Base-by-base conservation (phyloP, 768 basidiomycete genomes). In the Amanita jacksonii region DNA sequence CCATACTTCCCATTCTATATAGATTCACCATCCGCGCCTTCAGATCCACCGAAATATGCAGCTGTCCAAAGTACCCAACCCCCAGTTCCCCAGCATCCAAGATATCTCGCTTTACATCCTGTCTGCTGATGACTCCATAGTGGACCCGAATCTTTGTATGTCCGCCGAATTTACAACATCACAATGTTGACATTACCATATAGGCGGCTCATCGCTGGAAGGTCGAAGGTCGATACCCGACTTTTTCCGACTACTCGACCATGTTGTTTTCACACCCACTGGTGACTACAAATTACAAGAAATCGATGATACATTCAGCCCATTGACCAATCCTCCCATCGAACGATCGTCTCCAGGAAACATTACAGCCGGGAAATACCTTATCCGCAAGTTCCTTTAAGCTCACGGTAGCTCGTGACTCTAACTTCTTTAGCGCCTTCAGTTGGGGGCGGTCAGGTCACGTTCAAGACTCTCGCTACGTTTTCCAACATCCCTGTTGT, bases 171-270 rank as follows among this genome's bases (percentile, higher is more conserved):
- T 20, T 20, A 37, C 36, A 37, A 20, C 18, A 20, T 20, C 36
- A 19, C 36, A 37, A 37, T 37, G 36, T 37, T 37, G 18, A 37
- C 36, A 49, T 46, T 46, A 25, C 38, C 49, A 8, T 46, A 40
- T 37, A 52, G 49, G 42, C 41, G 45, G 51, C 51, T 52, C 51
- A 42, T 52, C 51, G 39, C 44, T 52, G 23, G 43, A 51, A 32
- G 49, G 51, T 46, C 44, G 47, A 37, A 52, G 49, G 45, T 50
- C 51, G 50, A 52, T 52, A 47, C 38, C 38, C 24, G 46, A 52
- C 39, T 47, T 52, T 50, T 50, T 52, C 38, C 15, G 45, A 23
- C 37, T 52, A 41, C 51, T 52, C 25, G 50, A 52, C 51, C 33
- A 28, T 51, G 12, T 43, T 48, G 38, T 52, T 22, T 15, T 6